Percentiles rank a stretch among this genome's conserved stretches.
phyloP scores from a whole-genome alignment of 352 stramenopile species.

The Pythium monospermum region DNA sequence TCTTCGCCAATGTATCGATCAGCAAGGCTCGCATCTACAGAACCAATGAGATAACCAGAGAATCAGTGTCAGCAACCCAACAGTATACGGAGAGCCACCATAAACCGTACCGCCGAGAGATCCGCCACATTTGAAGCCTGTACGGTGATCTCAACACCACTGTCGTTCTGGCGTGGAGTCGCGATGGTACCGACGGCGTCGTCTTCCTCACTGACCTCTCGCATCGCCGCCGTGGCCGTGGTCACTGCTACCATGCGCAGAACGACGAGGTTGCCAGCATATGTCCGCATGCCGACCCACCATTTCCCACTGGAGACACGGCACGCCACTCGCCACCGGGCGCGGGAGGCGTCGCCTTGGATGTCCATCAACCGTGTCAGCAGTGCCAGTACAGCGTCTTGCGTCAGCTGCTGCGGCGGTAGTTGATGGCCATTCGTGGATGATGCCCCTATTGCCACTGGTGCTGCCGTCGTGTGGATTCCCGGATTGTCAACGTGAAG shows the following conservation, averaged over 20 bases:
- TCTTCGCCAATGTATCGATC: conserved; percentile 5
- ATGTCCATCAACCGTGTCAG: conserved; percentile 7
- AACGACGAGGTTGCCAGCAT: conserved; percentile 42
- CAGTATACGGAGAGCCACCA: no score
- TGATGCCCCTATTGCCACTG: neutral
- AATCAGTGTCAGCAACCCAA: conserved; percentile 1
- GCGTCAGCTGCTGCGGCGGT: no score
- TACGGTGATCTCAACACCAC: conserved; percentile 37
- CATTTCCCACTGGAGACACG: conserved; percentile 40
- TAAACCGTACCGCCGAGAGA: conserved; percentile 51
- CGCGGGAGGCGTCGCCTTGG: neutral
- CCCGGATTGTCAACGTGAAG: neutral
- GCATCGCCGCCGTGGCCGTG: neutral
- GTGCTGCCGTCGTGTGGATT: neutral
- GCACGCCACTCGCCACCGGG: conserved; percentile 28
- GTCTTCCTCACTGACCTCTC: neutral
- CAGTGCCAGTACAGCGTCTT: conserved; percentile 7
- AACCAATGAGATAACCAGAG: neutral
- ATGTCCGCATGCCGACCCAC: conserved; percentile 40
- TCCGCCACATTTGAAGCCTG: conserved; percentile 52
- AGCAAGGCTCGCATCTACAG: conserved; percentile 53
- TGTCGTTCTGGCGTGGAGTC: no score
- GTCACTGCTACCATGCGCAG: conserved; percentile 23
- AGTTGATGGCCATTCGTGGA: no score
- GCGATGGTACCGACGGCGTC: conserved; percentile 16